Percentiles rank a stretch among this genome's conserved stretches.
Conservation (phyloP, 192 early-diverging fungal genomes). For the Podila horticola region DNA sequence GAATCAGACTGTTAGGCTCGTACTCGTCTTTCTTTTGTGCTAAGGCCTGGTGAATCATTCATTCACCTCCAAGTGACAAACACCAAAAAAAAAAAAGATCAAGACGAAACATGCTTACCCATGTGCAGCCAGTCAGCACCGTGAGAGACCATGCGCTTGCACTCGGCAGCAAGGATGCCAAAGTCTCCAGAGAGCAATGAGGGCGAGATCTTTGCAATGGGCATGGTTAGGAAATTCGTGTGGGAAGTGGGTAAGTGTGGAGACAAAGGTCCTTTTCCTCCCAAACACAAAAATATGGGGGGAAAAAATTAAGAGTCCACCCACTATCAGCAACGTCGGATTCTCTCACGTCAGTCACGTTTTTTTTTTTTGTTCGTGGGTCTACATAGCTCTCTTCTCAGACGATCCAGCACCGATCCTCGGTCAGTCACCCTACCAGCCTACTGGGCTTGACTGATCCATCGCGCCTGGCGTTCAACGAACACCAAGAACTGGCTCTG, state of each 20-base stretch:
- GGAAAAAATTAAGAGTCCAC: too few relatives aligned
- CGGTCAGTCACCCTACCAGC: neutral
- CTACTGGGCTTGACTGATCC: neutral
- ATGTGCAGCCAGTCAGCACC: constrained; percentile 95
- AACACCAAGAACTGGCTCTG: neutral
- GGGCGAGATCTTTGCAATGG: constrained; percentile 86
- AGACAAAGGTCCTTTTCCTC: too few relatives aligned
- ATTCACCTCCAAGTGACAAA: neutral
- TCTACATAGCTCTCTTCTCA: neutral
- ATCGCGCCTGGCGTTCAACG: neutral
- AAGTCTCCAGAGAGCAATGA: constrained; percentile 94
- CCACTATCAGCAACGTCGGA: too few relatives aligned
- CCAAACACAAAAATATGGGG: too few relatives aligned
- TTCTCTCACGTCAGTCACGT: too few relatives aligned
- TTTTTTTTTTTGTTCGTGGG: too few relatives aligned
- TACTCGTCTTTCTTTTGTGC: neutral
- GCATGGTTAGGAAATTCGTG: constrained; percentile 55
- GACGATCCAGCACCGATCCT: neutral
- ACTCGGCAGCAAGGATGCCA: constrained; percentile 84
- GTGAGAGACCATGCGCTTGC: constrained; percentile 85
- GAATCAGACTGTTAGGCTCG: neutral
- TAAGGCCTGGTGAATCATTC: neutral
- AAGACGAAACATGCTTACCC: constrained; percentile 57
- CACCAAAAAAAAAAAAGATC: constrained; percentile 1
- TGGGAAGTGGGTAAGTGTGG: neutral